Percentiles rank a stretch among this genome's conserved stretches.
Conservation (phyloP, 2,329 filamentous ascomycete species). For the Aspergillus luchuensis region DNA sequence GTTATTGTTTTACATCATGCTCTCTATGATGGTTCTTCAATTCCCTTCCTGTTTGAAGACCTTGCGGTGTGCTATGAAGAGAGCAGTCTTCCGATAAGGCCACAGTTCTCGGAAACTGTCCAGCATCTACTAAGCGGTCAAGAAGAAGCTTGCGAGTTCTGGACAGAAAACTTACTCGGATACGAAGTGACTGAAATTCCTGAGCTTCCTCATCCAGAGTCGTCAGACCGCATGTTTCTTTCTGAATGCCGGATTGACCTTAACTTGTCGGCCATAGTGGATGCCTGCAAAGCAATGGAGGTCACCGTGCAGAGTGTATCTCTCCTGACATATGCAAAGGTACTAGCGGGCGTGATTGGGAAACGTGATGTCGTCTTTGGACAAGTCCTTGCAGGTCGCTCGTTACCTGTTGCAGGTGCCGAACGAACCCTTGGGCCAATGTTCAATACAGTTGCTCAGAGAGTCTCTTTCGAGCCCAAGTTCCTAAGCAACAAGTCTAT, state of each 20-base stretch:
- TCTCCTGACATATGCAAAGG: slow-evolving; percentile 35
- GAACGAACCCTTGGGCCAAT: slow-evolving; percentile 55
- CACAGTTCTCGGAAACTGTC: slow-evolving; percentile 53
- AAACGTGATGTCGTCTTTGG: slow-evolving; percentile 46
- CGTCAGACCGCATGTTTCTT: slow-evolving; percentile 21
- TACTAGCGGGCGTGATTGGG: slow-evolving; percentile 32
- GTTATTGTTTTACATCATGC: slow-evolving; percentile 76
- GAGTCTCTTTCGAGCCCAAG: slow-evolving; percentile 36
- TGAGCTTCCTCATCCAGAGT: slow-evolving; percentile 13
- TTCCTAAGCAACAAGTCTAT: slow-evolving; percentile 43
- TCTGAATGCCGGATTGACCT: slow-evolving; percentile 23
- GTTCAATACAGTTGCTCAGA: slow-evolving; percentile 58
- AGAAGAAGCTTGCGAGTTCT: slow-evolving; percentile 44
- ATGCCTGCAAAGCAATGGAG: slow-evolving; percentile 29
- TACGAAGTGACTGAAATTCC: slow-evolving; percentile 27
- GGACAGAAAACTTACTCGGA: slow-evolving; percentile 25
- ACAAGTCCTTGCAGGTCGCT: slow-evolving; percentile 56
- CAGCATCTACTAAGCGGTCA: slow-evolving; percentile 51
- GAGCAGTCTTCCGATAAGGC: slow-evolving; percentile 12
- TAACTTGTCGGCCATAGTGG: slow-evolving; percentile 18
- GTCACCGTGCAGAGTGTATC: slow-evolving; percentile 34
- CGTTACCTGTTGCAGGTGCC: slow-evolving; percentile 49
- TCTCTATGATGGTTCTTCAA: slow-evolving; percentile 82
- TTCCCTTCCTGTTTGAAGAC: slow-evolving; percentile 71
- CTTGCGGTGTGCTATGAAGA: slow-evolving; percentile 63